Conservation (phyloP, 148 eudicot species). For the Silene conica region DNA sequence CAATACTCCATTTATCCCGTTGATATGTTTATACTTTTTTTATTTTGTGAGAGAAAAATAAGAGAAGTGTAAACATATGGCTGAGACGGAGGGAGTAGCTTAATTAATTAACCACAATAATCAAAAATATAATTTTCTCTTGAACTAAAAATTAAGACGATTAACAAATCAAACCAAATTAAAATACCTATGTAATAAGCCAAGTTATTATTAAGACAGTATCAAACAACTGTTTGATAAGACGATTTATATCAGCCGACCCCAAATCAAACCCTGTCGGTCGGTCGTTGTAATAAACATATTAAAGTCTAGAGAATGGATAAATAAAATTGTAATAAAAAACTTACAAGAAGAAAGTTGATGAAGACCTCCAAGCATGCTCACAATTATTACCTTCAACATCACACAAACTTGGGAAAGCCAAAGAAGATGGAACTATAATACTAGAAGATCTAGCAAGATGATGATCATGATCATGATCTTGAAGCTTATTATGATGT, state of each 20-base stretch:
- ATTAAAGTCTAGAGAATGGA: background rate
- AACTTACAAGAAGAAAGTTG: slow-evolving; percentile 57
- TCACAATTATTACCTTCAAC: slow-evolving; percentile 21
- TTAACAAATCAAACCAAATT: background rate
- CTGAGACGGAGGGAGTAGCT: too few relatives aligned
- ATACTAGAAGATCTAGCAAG: slow-evolving; percentile 33
- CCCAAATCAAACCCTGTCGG: background rate
- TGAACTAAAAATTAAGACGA: background rate
- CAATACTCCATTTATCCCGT: too few relatives aligned
- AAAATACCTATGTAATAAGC: background rate
- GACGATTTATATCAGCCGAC: background rate
- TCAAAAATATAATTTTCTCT: background rate
- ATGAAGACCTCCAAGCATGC: slow-evolving; percentile 35
- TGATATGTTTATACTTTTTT: too few relatives aligned
- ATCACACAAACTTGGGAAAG: slow-evolving; percentile 43
- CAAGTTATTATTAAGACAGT: background rate
- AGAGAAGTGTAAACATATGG: too few relatives aligned
- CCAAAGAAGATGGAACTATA: slow-evolving; percentile 26
- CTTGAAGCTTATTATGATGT: slow-evolving; percentile 35
- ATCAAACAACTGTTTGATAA: background rate
- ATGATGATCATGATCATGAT: slow-evolving; percentile 46
- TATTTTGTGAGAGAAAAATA: too few relatives aligned
- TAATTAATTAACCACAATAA: background rate
- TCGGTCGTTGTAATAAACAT: background rate
- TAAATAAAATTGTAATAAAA: slow-evolving; percentile 1